Base-by-base conservation (phyloP, 176 grass and related monocot species). In the Zea luxurians region DNA sequence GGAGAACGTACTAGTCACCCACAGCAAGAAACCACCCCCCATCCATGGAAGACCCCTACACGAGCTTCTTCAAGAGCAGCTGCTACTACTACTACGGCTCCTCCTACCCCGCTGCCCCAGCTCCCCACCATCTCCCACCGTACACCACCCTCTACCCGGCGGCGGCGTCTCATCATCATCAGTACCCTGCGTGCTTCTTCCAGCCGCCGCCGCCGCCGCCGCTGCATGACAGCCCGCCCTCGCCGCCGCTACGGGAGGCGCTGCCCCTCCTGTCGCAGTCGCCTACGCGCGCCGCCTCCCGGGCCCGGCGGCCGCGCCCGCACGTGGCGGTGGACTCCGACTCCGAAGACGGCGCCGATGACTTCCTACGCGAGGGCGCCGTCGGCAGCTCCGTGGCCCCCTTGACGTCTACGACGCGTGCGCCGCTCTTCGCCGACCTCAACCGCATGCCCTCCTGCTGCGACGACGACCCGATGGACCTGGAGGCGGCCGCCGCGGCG, bases 11-110 rank as follows among this genome's bases (percentile, higher is more conserved):
- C 38, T 40, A 40, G 66, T 38, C 21, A 18, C 17, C 43, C 36
- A 21, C 34, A 61, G 78, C 8, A 70, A 79, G 81, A 76, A 84
- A 84, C 70, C 64, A 69, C 40, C 61, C 3, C 71, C 41, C 72
- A 83, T 82, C 78, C 81, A 98, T 98, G 96, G 96, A 89, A 77
- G 92, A 98, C 68, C 87, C 91, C 71, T 98, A 94, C 88, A 83
- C 73, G 43, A 94, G 86, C 85, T 92, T 90, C 73, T 83, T 90
- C 71, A 94, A 89, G 70, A 89, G 87, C 13, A 72, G 81, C 58
- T 90, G 81, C 58, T 90, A 87, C 86, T 88, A 89, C 82, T 77
- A 86, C 77, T 90, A 83, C 58, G 37, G 87, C 4, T 47, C 85
- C 37, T 73, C 83, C 66, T 82, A 78, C 64, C 42, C 75, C 1